Conservation (phyloP, 225 moss, liverwort and hornwort genomes). For the Pseudisothecium myosuroides region DNA sequence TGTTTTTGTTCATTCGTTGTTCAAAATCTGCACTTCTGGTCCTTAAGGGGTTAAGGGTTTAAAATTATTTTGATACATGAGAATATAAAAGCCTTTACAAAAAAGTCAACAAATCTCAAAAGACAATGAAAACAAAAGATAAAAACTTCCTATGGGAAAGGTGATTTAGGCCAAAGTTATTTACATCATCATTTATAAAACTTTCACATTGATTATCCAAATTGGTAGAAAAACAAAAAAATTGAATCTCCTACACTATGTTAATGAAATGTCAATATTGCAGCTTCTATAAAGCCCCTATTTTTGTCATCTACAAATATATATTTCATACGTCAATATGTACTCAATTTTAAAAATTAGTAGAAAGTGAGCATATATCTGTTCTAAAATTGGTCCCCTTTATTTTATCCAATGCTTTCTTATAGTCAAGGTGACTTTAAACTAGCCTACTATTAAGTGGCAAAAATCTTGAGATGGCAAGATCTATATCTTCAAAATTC, state of each 20-base stretch:
- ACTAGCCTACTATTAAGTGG: not conserved
- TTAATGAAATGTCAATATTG: too few species aligned
- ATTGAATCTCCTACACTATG: not conserved
- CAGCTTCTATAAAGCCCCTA: not conserved
- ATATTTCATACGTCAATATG: accelerated
- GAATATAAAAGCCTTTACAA: not conserved
- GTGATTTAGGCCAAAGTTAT: not conserved
- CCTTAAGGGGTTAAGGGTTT: too few species aligned
- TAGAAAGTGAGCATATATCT: not conserved
- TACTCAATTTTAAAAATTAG: accelerated
- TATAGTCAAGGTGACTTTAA: too few species aligned
- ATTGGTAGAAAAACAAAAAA: not conserved
- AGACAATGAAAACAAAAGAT: not conserved
- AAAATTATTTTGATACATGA: not conserved
- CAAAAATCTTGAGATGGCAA: not conserved
- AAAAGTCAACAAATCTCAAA: not conserved
- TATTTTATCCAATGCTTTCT: too few species aligned
- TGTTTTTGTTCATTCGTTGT: too few species aligned
- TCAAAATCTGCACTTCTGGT: too few species aligned
- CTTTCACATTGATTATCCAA: not conserved
- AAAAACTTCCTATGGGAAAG: not conserved
- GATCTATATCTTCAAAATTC: not conserved
- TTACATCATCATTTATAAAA: not conserved
- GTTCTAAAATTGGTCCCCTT: too few species aligned
- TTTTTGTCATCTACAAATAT: not conserved